Evolutionary conservation across 139 green algal species (phyloP), one percentile per base, ranked within the genome.

Genomic region (Micractinium sp.): DNA sequence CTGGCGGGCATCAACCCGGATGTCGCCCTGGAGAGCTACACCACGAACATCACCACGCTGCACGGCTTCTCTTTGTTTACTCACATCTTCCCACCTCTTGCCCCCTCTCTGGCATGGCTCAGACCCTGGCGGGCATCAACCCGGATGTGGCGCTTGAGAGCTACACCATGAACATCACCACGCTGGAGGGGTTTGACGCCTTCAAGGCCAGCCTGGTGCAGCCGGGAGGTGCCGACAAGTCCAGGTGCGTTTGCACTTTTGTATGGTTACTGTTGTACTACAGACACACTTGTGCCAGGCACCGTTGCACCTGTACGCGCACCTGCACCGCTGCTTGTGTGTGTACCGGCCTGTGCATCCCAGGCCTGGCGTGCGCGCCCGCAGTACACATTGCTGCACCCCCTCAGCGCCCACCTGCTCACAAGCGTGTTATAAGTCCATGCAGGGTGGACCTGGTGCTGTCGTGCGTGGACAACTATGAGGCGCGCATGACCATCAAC

Each of bases 391-490:
- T 56, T 9, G 47, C 47, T n/a, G 47, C 47, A 56, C 47, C 47
- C 9, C 47, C 9, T 56, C 47, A 56, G 47, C 47, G 47, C 47
- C n/a, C n/a, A n/a, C n/a, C n/a, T n/a, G n/a, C n/a, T n/a, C n/a
- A n/a, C n/a, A n/a, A n/a, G n/a, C n/a, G n/a, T 56, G 47, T 53
- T 71, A 60, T 13, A 22, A 41, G 29, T n/a, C n/a, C n/a, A 2
- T 95, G 91, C 0, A 91, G 95, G 0, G 98, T 99, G 66, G 96
- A 99, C 92, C 92, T 99, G 75, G 94, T 99, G 75, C 95, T 99
- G 47, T 95, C 89, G 69, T 99, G 98, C 86, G 98, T 99, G 66
- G 98, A 99, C 94, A 99, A 99, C 96, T 99, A 99, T 90, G 98
- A 99, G 90, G 98, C 98, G 7, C 95, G 98, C 71, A 99, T 99